A percentile compares a stretch with the other conserved stretches of the same genome.
Evolutionary conservation across 2,329 filamentous ascomycete genomes (phyloP).

Genomic region (Balansia obtecta): DNA sequence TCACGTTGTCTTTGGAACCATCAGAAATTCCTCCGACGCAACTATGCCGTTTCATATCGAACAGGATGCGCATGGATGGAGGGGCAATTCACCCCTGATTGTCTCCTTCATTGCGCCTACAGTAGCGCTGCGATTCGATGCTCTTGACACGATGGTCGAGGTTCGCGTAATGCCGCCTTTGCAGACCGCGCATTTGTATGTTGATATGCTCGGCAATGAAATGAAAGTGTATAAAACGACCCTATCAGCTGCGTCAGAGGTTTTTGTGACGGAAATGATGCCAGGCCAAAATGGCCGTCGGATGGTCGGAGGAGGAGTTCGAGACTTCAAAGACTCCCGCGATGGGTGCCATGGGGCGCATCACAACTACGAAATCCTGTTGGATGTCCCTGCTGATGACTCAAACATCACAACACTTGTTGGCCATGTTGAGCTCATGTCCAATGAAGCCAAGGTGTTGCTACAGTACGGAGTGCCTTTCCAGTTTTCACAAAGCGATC

Average conservation of each 20-base stretch:
- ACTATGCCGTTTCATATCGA: slow-evolving; percentile 23
- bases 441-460: slow-evolving; percentile 21
- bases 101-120: slow-evolving; percentile 29
- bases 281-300: slow-evolving; percentile 22
- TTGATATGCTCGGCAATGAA: slow-evolving; percentile 12
- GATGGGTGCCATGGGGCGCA: slow-evolving; percentile 11
- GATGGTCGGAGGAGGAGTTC: slow-evolving; percentile 13
- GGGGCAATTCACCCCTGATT: slow-evolving; percentile 25
- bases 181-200: slow-evolving; percentile 14
- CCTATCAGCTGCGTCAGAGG: slow-evolving; percentile 15
- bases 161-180: slow-evolving; percentile 18
- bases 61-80: slow-evolving; percentile 24
- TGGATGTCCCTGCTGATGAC: slow-evolving; percentile 18
- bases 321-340: slow-evolving; percentile 10
- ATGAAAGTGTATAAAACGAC: slow-evolving; percentile 21
- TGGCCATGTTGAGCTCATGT: slow-evolving; percentile 26
- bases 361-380: slow-evolving; percentile 14
- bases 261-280: slow-evolving; percentile 25
- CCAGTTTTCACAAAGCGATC: slow-evolving; percentile 23
- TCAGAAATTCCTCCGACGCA: slow-evolving; percentile 15
- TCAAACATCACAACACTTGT: slow-evolving; percentile 23
- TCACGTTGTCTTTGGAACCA: slow-evolving; percentile 28
- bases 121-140: slow-evolving; percentile 20
- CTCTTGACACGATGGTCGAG: slow-evolving; percentile 17
- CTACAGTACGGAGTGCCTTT: slow-evolving; percentile 26